Percentiles rank a stretch among this genome's conserved stretches.
phyloP scores from a whole-genome alignment of 2,329 filamentous ascomycete genomes.

The Colletotrichum sp. region DNA sequence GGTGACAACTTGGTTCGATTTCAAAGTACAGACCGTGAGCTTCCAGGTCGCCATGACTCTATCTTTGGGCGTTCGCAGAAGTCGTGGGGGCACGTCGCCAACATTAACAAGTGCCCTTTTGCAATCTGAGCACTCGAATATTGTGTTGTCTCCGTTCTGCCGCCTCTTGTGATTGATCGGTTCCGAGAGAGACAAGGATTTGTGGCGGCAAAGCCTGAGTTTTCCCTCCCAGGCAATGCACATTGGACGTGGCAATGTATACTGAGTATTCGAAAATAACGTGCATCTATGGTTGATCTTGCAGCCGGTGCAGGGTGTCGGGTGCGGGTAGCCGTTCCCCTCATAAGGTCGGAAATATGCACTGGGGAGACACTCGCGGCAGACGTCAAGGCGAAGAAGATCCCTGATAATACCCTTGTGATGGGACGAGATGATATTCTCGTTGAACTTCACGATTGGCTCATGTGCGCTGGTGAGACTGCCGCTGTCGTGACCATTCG shows the following conservation, averaged over 20 bases:
- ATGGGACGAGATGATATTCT: fast-evolving
- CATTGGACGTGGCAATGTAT: not conserved
- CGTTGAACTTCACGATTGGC: not conserved
- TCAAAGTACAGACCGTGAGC: not conserved
- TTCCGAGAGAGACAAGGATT: not conserved
- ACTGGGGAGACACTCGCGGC: not conserved
- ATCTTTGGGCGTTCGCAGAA: not conserved
- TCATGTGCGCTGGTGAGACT: not conserved
- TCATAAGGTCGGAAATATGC: not conserved
- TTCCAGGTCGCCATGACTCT: not conserved
- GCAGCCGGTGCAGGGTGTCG: not conserved
- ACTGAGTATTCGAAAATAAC: not conserved
- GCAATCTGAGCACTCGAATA: not conserved
- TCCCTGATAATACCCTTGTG: not conserved
- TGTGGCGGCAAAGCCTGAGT: not conserved
- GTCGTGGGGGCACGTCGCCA: not conserved
- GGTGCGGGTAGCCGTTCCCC: not conserved
- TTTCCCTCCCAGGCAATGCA: not conserved
- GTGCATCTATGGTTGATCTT: not conserved
- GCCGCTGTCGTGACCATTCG: not conserved
- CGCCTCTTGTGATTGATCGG: not conserved
- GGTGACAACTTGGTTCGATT: not conserved
- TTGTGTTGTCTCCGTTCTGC: not conserved
- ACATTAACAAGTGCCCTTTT: fast-evolving
- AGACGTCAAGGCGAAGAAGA: not conserved